Base-by-base conservation (phyloP, 148 eudicot genomes). In the Fagopyrum homotropicum region DNA sequence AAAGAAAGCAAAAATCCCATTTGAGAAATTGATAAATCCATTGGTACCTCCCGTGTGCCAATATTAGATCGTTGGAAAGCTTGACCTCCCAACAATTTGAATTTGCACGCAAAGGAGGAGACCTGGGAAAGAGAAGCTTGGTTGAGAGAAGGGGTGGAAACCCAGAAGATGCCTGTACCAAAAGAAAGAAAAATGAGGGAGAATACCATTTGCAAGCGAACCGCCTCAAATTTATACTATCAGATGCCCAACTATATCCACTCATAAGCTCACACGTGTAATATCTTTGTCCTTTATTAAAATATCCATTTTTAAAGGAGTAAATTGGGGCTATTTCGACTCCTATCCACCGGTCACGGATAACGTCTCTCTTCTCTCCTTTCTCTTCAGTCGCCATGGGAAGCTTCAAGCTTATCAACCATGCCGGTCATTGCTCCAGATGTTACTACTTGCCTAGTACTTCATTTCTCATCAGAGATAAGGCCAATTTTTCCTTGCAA, bases 271-370 rank as follows among this genome's bases (percentile, higher is more conserved):
- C 17, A 35, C 70, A 64, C 46, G 70, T 64, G 46, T 64, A 2
- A 64, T 11, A 5, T 7, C n/a, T 35, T 63, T 40, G 15, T 17
- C 70, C 4, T 11, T 12, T 64, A 11, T 17, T 7, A 1, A 4
- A 1, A 12, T 6, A 29, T 49, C 51, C 51, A 0, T 49, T 49
- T 49, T 49, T 49, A 8, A 49, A 12, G 12, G 52, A 49, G 52
- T 8, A 49, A 49, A 9, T 8, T 8, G 52, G 52, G 52, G 52
- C 52, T 9, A 26, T 4, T 66, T 66, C 12, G 46, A 66, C 11
- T 66, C 46, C 43, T n/a, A 40, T 40, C 71, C 71, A 66, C 71
- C 71, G 35, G 35, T 66, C 71, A 66, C 46, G 35, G 47, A 66
- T 40, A 60, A 61, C 68, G 40, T 11, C 66, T 64, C 40, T 35